Percentiles rank a stretch among this genome's conserved stretches.
Evolutionary conservation across 441 rosid genomes (phyloP).

Genomic region (Gossypium trilobum): DNA sequence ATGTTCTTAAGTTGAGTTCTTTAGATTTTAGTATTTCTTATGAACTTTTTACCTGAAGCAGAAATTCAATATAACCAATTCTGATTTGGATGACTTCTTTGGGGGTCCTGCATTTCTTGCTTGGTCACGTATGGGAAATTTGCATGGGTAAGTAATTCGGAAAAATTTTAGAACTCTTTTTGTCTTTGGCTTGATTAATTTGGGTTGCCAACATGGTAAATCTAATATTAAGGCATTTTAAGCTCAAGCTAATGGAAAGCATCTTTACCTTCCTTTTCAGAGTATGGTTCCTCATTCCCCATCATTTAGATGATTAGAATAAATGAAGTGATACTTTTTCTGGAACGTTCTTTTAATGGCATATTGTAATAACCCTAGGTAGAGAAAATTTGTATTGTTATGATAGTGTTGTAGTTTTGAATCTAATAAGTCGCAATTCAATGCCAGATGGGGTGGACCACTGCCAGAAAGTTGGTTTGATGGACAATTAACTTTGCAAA

Average conservation of each 20-base stretch:
- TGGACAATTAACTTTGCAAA: constrained; percentile 51
- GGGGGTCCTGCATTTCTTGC: constrained; percentile 81
- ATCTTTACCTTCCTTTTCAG: background rate
- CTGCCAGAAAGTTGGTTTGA: constrained; percentile 60
- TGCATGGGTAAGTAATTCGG: constrained; percentile 44
- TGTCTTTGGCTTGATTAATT: background rate
- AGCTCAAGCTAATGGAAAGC: background rate
- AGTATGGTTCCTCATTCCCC: background rate
- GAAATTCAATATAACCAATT: constrained; percentile 48
- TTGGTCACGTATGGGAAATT: constrained; percentile 71
- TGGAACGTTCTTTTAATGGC: background rate
- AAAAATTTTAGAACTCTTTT: background rate
- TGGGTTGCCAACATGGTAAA: background rate
- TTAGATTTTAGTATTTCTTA: constrained; percentile 14
- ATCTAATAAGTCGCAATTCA: background rate
- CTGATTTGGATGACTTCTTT: constrained; percentile 57
- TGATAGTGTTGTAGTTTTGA: background rate
- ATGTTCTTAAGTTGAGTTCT: background rate
- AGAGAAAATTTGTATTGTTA: constrained; percentile 2
- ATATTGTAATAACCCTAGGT: background rate
- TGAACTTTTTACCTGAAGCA: constrained; percentile 24
- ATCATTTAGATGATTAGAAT: background rate
- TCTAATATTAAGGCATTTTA: background rate
- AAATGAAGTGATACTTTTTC: background rate
- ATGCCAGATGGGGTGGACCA: constrained; percentile 68